Evolutionary conservation across 2,329 filamentous ascomycete species (phyloP).

Genomic region (Colletotrichum musae): DNA sequence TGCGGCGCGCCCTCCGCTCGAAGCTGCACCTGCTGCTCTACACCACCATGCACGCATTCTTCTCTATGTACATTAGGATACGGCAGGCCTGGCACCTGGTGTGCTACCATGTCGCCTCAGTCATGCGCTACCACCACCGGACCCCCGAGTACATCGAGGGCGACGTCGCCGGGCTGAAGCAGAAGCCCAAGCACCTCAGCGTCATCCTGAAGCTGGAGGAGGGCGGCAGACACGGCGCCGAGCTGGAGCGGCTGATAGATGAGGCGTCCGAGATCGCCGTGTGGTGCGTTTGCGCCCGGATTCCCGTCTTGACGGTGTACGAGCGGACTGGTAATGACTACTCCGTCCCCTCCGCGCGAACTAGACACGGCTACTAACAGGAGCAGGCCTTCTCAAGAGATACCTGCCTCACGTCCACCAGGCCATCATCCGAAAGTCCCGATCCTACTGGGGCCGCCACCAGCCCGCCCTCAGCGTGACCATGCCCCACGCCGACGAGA

Average conservation of each 20-base stretch:
- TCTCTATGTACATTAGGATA: conserved; percentile 88
- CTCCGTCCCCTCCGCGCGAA: not conserved
- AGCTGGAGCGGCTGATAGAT: conserved; percentile 86
- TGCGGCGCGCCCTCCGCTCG: conserved; percentile 73
- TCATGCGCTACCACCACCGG: conserved; percentile 95
- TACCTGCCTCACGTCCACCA: conserved; percentile 89
- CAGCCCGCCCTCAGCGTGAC: conserved; percentile 77
- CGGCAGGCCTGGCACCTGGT: conserved; percentile 86
- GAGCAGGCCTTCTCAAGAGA: conserved; percentile 85
- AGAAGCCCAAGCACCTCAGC: conserved; percentile 88
- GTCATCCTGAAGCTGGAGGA: conserved; percentile 84
- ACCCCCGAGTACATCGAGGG: conserved; percentile 93
- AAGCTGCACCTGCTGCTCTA: conserved; percentile 79
- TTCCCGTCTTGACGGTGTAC: conserved; percentile 90
- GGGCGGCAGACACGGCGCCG: conserved; percentile 77
- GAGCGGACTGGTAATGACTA: conserved; percentile 82
- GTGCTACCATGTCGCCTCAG: conserved; percentile 81
- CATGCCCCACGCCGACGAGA: conserved; percentile 59
- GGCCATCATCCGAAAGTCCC: conserved; percentile 83
- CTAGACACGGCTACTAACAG: conserved; percentile 40
- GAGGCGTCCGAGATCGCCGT: conserved; percentile 93
- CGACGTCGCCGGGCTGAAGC: conserved; percentile 82
- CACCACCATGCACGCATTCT: conserved; percentile 81
- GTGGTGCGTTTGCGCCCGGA: conserved; percentile 92
- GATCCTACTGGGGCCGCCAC: conserved; percentile 86